Base-by-base conservation (phyloP, 2,329 filamentous ascomycete genomes). In the Hymenoscyphus fraxineus region DNA sequence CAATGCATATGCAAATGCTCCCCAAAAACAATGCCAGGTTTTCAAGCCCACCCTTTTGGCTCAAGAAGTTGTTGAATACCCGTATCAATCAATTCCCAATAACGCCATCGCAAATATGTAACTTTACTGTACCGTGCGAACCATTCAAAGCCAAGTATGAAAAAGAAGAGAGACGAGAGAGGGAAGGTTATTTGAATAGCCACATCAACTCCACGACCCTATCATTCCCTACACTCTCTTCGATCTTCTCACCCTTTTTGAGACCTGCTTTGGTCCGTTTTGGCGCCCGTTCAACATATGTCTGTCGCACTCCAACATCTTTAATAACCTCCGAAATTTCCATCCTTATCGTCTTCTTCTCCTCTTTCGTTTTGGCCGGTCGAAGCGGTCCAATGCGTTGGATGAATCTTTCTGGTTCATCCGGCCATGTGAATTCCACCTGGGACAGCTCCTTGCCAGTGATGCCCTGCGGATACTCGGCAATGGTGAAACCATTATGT, bases 371-470 rank as follows among this genome's bases (percentile, higher is more conserved):
- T 63, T 86, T 83, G 2, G 79, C 75, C 0, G 80, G 75, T 5
- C 78, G 81, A 51, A 86, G 78, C 0, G 83, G 81, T 54, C 80
- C 81, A 56, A 86, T 74, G 27, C 84, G 83, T 2, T 71, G 68
- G 68, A 78, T 70, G 76, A 77, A 63, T 78, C 80, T 63, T 79
- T 78, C 6, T 79, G 78, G 69, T 82, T 80, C 39, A 76, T 67
- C 70, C 15, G 65, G 58, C 70, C 78, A 62, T 3, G 80, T 80
- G 64, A 76, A 70, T 68, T 81, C 80, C 19, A 76, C 70, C 22
- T 76, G 73, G 22, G 72, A 70, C 12, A 74, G 66, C 5, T 74
- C 66, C 2, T 66, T 35, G 4, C 41, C 47, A 3, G 44, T 54
- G 13, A 69, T 62, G 6, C 68, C 68, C 1, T 61, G 38, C 1